Percentiles rank a stretch among this genome's conserved stretches.
Conservation (phyloP, 805 yeast genomes). For the Starmerella geochares region DNA sequence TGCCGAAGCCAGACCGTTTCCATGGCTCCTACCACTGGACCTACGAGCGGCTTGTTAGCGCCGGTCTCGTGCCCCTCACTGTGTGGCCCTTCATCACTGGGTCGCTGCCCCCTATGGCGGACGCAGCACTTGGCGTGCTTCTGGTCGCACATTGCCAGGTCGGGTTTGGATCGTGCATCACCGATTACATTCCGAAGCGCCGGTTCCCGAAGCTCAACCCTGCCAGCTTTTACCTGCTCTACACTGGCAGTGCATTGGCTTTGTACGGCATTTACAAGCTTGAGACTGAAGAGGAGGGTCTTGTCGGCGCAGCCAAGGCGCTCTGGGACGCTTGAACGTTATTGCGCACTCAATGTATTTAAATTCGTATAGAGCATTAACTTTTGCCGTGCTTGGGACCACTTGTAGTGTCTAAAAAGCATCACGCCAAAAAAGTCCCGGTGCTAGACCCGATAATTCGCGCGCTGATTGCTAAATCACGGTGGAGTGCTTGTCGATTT, state of each 20-base stretch:
- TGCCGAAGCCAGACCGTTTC: conserved; percentile 50
- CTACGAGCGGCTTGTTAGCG: conserved; percentile 64
- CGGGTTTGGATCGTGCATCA: conserved; percentile 84
- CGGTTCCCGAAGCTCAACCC: conserved; percentile 70
- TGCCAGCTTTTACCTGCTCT: conserved; percentile 56
- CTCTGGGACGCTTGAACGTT: conserved; percentile 49
- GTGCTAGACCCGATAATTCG: too few species aligned
- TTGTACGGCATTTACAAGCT: conserved; percentile 73
- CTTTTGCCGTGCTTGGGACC: too few species aligned
- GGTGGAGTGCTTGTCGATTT: too few species aligned
- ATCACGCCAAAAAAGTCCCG: too few species aligned
- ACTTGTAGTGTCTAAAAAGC: too few species aligned
- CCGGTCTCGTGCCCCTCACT: conserved; percentile 66
- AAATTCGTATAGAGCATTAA: not conserved
- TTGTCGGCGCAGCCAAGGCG: conserved; percentile 51
- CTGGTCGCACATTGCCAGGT: conserved; percentile 69
- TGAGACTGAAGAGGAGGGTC: conserved; percentile 65
- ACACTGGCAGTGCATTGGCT: conserved; percentile 59
- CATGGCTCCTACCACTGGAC: conserved; percentile 93
- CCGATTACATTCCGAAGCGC: conserved; percentile 82
- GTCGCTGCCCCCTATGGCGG: conserved; percentile 55
- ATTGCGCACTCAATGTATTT: not conserved
- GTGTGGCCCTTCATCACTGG: conserved; percentile 71
- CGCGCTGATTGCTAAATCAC: too few species aligned
- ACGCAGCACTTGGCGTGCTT: conserved; percentile 56